Base-by-base conservation (phyloP, 2,329 filamentous ascomycete genomes). In the Phialocephala sp. region DNA sequence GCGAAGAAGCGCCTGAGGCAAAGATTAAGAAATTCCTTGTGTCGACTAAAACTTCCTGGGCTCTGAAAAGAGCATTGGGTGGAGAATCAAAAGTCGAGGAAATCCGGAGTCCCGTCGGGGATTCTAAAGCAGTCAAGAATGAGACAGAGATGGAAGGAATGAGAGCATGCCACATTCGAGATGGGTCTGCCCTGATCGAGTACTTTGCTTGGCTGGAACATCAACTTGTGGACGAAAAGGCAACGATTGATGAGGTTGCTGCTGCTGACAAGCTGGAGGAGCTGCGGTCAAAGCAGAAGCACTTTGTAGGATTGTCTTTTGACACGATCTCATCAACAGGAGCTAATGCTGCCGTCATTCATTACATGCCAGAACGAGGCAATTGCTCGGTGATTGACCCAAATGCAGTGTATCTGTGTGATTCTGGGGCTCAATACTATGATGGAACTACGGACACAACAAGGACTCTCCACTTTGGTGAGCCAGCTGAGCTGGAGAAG, bases 181-280 rank as follows among this genome's bases (percentile, higher is more conserved):
- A 99, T 74, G 95, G 95, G 56, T 93, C 93, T 56, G 94, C 95
- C 1, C 79, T 98, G 67, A 94, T 88, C 63, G 89, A 97, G 76
- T 99, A 93, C 77, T 97, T 99, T 77, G 93, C 95, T 14, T 99
- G 95, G 95, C 85, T 99, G 3, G 95, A 99, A 78, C 87, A 97
- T 73, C 90, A 97, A 75, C 82, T 99, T 27, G 76, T 92, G 65
- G 87, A 84, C 70, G 89, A 94, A 77, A 90, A 91, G 68, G 85
- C 85, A 0, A 85, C 82, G 4, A 79, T 99, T 8, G 93, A 98
- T 74, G 95, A 99, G 77, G 93, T 97, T 2, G 85, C 92, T 71
- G 95, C 87, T n/a, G 93, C 94, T 18, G 92, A 97, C 76, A 96
- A 97, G 80, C 84, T 99, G 2, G 93, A 97, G 77, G 84, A 87